Percentiles rank a stretch among this genome's conserved stretches.
phyloP scores from a whole-genome alignment of 306 rosid species.

The Carpinus fangiana region DNA sequence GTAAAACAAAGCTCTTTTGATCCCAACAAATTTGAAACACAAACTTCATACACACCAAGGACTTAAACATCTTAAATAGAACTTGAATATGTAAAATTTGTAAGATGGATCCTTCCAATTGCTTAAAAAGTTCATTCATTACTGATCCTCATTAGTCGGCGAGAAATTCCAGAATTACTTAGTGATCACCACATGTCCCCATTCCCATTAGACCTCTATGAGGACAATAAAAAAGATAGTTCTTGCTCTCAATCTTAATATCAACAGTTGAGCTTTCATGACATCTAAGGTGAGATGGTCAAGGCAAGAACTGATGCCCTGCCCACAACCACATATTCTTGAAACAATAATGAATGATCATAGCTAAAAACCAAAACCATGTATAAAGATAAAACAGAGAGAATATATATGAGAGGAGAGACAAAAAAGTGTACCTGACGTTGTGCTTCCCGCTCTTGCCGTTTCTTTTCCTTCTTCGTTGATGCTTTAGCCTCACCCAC shows the following conservation, averaged over 20 bases:
- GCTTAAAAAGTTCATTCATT: slow-evolving; percentile 19
- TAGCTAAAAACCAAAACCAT: slow-evolving; percentile 3
- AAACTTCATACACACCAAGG: not conserved
- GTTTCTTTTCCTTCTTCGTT: slow-evolving; percentile 75
- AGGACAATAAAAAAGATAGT: not conserved
- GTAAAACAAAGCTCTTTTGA: too few relatives aligned
- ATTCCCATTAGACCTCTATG: not conserved
- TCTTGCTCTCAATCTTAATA: not conserved
- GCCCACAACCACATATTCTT: not conserved
- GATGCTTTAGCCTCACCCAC: slow-evolving; percentile 60
- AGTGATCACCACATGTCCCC: slow-evolving; percentile 1
- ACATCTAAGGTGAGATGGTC: not conserved
- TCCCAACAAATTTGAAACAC: too few relatives aligned
- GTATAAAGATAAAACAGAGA: not conserved
- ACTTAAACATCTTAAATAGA: not conserved
- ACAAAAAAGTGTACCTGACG: slow-evolving; percentile 55
- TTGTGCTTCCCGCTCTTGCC: slow-evolving; percentile 89
- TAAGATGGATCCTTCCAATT: not conserved
- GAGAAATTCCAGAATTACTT: slow-evolving; percentile 8
- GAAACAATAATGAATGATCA: not conserved
- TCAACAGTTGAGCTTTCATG: not conserved
- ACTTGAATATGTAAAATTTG: not conserved
- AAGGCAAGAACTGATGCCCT: not conserved
- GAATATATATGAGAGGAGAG: not conserved
- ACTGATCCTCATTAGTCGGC: slow-evolving; percentile 12